Percentiles rank a stretch among this genome's conserved stretches.
phyloP scores from a whole-genome alignment of 1,284 basidiomycete species.

The Cerrena zonata region DNA sequence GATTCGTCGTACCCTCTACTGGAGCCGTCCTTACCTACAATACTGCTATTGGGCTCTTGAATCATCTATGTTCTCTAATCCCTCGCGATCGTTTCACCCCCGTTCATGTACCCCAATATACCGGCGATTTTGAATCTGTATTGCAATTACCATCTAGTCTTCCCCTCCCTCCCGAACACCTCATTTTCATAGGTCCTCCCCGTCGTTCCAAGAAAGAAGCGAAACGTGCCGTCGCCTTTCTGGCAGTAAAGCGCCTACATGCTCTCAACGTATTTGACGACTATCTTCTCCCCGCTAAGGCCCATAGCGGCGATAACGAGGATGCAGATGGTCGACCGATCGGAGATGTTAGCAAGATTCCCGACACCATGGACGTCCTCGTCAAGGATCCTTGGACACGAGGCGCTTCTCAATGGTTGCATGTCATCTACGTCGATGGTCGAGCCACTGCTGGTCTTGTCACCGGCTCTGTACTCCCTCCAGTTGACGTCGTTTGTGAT shows the following conservation, averaged over 20 bases:
- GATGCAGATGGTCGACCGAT: conserved; percentile 48
- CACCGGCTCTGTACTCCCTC: conserved; percentile 51
- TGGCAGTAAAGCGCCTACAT: conserved; percentile 63
- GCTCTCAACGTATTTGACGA: conserved; percentile 72
- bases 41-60: conserved; percentile 62
- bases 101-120: conserved; percentile 52
- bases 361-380: conserved; percentile 47
- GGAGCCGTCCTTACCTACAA: conserved; percentile 75
- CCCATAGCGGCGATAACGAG: conserved; percentile 39
- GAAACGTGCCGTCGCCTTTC: conserved; percentile 72
- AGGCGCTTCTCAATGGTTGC: conserved; percentile 51
- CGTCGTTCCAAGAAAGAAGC: conserved; percentile 71
- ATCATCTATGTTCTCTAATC: conserved; percentile 68
- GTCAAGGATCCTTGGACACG: conserved; percentile 65
- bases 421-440: conserved; percentile 51
- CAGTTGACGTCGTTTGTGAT: conserved; percentile 37
- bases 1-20: conserved; percentile 63
- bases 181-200: conserved; percentile 50
- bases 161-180: conserved; percentile 50
- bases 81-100: conserved; percentile 67
- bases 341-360: conserved; percentile 38
- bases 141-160: conserved; percentile 65
- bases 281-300: conserved; percentile 59
- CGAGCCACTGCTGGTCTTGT: conserved; percentile 49
- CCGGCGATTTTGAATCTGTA: conserved; percentile 49